Conservation (phyloP, 768 basidiomycete genomes). For the Dioszegia crocea region DNA sequence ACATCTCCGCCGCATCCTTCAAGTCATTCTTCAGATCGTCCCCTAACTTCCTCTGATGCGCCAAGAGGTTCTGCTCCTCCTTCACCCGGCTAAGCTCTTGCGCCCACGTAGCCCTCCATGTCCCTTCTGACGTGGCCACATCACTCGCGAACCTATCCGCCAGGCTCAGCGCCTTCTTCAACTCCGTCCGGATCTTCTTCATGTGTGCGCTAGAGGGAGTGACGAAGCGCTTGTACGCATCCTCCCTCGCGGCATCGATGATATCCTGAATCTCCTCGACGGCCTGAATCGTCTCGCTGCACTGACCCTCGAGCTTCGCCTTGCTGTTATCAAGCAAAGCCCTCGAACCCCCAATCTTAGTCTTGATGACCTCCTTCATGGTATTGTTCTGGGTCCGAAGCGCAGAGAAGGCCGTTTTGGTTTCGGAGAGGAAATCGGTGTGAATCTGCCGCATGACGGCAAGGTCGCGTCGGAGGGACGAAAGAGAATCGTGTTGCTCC, state of each 20-base stretch:
- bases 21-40: constrained; percentile 85
- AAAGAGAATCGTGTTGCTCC: constrained; percentile 91
- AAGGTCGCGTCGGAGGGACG: constrained; percentile 85
- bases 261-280: constrained; percentile 90
- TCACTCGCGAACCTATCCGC: constrained; percentile 74
- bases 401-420: constrained; percentile 74
- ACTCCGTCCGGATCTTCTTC: constrained; percentile 67
- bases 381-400: constrained; percentile 79
- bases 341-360: constrained; percentile 77
- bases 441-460: constrained; percentile 92
- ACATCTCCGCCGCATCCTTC: constrained; percentile 80
- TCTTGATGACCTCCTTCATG: constrained; percentile 78
- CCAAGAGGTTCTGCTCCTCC: constrained; percentile 91
- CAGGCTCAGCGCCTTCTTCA: constrained; percentile 63
- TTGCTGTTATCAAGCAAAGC: constrained; percentile 88
- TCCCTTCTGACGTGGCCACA: constrained; percentile 82
- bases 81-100: constrained; percentile 93
- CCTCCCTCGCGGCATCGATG: constrained; percentile 81
- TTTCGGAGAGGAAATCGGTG: constrained; percentile 85
- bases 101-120: constrained; percentile 99
- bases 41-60: constrained; percentile 87
- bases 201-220: constrained; percentile 72
- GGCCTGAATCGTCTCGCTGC: constrained; percentile 82
- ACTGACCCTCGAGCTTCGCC: constrained; percentile 79
- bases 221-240: constrained; percentile 82